Base-by-base conservation (phyloP, 176 grass and related monocot species). In the Rhynchospora breviuscula region DNA sequence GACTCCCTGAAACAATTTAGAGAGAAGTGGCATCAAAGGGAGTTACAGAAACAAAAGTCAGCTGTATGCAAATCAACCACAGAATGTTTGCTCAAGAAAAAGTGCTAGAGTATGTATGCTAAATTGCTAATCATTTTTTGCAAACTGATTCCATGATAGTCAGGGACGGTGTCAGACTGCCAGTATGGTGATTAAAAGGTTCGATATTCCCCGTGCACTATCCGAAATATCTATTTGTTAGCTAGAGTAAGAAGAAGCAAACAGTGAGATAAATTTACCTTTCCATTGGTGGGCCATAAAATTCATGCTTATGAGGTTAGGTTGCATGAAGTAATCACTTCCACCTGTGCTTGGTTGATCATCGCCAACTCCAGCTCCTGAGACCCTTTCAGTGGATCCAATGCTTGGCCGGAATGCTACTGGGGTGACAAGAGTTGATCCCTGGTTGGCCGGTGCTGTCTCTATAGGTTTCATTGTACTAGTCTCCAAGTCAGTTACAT, bases 301-400 rank as follows among this genome's bases (percentile, higher is more conserved):
- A 51, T 82, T 82, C 61, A 82, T 82, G 80, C 46, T 82, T 67
- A 82, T 66, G 8, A 66, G 60, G 62, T 82, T 82, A 48, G 61
- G 80, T 52, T 82, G 80, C 63, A 82, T 66, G 80, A 82, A 82
- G 49, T 25, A 82, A 51, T 82, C 80, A 66, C 60, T 82, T 67
- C 63, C 80, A 54, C 80, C 80, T 31, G 80, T 52, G 14, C 80
- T 43, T 6, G 14, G 12, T 31, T 82, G 79, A 82, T 67, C 80
- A 54, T 82, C 61, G 0, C 44, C 48, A 33, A 57, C 25, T 33
- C 25, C 73, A n/a, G 73, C 49, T 78, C 63, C 63, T 53, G 80
- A 66, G 60, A 67, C 22, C 58, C 80, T 63, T 67, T 82, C 80
- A 12, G 45, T 67, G 29, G 80, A 64, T 53, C 61, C 60, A 47